Conservation (phyloP, 2,329 filamentous ascomycete genomes). For the Fusarium hainanense region DNA sequence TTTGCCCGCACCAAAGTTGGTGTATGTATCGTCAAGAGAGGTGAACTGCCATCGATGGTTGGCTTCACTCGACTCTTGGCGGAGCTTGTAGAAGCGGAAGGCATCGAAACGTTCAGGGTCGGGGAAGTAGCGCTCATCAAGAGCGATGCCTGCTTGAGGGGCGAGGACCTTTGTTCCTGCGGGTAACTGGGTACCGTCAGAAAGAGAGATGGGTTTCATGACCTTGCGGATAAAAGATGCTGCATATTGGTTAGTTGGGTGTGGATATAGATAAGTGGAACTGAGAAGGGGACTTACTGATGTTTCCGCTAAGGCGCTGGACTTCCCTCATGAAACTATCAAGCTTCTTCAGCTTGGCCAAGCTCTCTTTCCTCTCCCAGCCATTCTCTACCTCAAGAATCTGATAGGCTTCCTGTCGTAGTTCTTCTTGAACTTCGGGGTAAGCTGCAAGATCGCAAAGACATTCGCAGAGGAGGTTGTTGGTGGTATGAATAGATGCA, state of each 20-base stretch:
- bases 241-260: slow-evolving; percentile 40
- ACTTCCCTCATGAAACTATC: slow-evolving; percentile 63
- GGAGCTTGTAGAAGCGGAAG: slow-evolving; percentile 61
- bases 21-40: slow-evolving; percentile 55
- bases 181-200: slow-evolving; percentile 58
- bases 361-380: slow-evolving; percentile 57
- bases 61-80: slow-evolving; percentile 53
- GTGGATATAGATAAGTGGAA: background rate
- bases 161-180: slow-evolving; percentile 57
- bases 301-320: slow-evolving; percentile 55
- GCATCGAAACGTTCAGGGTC: slow-evolving; percentile 60
- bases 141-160: slow-evolving; percentile 55
- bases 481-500: slow-evolving; percentile 60
- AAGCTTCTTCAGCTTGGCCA: slow-evolving; percentile 58
- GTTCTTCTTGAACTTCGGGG: slow-evolving; percentile 59
- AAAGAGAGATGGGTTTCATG: slow-evolving; percentile 57
- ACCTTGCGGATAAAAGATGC: slow-evolving; percentile 60
- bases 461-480: slow-evolving; percentile 59
- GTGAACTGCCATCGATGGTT: slow-evolving; percentile 58
- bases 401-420: slow-evolving; percentile 60
- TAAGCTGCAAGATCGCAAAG: slow-evolving; percentile 62
- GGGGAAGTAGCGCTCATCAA: slow-evolving; percentile 55
- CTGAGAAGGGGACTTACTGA: slow-evolving; percentile 50
- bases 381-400: slow-evolving; percentile 56
- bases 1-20: slow-evolving; percentile 61